phyloP scores from a whole-genome alignment of 371 early-diverging fungal genomes.

The Circinella umbellata region DNA sequence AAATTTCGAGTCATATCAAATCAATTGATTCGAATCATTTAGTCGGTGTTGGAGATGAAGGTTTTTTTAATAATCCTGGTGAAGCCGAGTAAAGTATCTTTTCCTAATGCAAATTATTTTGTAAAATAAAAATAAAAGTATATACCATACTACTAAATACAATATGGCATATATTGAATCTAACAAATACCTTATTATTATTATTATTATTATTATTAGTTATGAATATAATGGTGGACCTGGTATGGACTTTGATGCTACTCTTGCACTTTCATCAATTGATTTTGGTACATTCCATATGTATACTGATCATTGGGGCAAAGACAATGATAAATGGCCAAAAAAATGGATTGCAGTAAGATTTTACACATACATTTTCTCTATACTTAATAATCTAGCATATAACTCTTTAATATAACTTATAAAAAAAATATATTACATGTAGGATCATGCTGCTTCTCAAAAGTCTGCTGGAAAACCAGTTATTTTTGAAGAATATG shows the following conservation, averaged over 20 bases:
- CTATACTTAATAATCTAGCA: too few relatives aligned
- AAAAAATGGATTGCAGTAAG: slow-evolving; percentile 10
- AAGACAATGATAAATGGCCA: neutral
- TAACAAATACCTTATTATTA: neutral
- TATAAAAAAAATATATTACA: too few relatives aligned
- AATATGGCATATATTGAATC: too few relatives aligned
- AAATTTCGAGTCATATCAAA: slow-evolving; percentile 14
- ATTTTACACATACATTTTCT: too few relatives aligned
- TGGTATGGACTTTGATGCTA: slow-evolving; percentile 14
- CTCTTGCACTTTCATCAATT: slow-evolving; percentile 10
- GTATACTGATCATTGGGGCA: slow-evolving; percentile 8
- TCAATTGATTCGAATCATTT: slow-evolving; percentile 18
- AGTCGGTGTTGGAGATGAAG: slow-evolving; percentile 19
- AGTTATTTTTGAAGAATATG: slow-evolving; percentile 17
- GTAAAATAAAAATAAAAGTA: too few relatives aligned
- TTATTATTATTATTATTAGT: neutral
- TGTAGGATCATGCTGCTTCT: slow-evolving; percentile 6
- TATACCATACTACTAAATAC: too few relatives aligned
- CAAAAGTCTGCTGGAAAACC: slow-evolving; percentile 10
- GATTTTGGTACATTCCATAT: slow-evolving; percentile 18
- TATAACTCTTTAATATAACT: too few relatives aligned
- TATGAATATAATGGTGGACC: slow-evolving; percentile 13
- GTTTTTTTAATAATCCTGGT: slow-evolving; percentile 9
- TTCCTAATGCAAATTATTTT: too few relatives aligned
- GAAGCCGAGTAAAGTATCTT: slow-evolving; percentile 3